Evolutionary conservation across 2,329 filamentous ascomycete species (phyloP).

Genomic region (Cladophialophora bantiana): DNA sequence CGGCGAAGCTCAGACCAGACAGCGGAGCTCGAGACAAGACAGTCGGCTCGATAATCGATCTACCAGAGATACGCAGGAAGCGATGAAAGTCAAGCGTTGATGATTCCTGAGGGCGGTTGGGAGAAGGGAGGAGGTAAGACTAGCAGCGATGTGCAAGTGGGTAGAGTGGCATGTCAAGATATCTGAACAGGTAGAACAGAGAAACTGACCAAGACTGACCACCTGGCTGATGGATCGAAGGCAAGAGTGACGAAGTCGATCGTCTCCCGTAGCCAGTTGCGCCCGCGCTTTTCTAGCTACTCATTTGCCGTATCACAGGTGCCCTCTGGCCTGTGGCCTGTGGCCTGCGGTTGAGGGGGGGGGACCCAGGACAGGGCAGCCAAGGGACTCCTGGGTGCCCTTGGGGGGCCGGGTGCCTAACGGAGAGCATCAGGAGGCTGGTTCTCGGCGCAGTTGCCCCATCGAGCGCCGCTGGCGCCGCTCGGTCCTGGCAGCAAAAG

Average conservation of each 20-base stretch:
- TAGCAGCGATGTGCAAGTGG: neutral
- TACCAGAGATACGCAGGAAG: conserved; percentile 2
- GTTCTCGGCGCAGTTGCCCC: conserved; percentile 2
- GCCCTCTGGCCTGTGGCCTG: neutral
- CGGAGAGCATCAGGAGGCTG: too few relatives aligned
- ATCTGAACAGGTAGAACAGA: neutral
- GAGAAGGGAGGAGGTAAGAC: neutral
- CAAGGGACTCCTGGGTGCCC: too few relatives aligned
- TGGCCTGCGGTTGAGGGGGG: neutral
- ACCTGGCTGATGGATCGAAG: conserved; percentile 10
- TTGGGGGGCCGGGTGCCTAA: too few relatives aligned
- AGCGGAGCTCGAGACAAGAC: neutral
- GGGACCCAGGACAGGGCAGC: neutral
- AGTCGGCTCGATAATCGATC: neutral
- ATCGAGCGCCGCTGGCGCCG: neutral
- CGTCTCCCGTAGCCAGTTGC: neutral
- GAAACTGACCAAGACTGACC: conserved; percentile 1
- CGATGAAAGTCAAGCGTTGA: neutral
- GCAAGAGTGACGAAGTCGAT: conserved; percentile 17
- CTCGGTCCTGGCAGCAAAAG: too few relatives aligned
- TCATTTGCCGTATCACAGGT: neutral
- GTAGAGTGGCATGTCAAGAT: conserved; percentile 4
- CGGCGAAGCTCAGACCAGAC: conserved; percentile 4
- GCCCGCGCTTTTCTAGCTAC: neutral
- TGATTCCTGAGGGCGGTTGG: neutral